A percentile compares a stretch with the other conserved stretches of the same genome.
These are phyloP conservation scores for Mortierella polycephala DNA, from an alignment of 371 early-diverging fungal genomes.

Conservation along the genomic window DNA sequence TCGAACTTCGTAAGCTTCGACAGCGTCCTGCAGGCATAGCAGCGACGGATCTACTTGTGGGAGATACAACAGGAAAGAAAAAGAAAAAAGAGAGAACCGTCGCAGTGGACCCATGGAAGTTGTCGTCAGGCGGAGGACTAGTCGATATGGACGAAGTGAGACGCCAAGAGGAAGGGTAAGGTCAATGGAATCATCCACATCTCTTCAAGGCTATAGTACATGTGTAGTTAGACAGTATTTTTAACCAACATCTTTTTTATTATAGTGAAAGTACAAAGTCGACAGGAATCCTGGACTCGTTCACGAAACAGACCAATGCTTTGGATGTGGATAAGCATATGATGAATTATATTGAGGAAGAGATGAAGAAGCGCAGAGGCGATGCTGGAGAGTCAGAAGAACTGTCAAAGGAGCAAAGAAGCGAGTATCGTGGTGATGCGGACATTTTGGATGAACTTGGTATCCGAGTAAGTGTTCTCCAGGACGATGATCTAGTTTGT, in stretches of 20 bases:
- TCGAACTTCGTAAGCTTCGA: slow-evolving; percentile 72
- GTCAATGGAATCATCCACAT: neutral
- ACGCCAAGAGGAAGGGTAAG: slow-evolving; percentile 44
- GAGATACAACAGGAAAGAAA: slow-evolving; percentile 59
- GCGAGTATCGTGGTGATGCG: slow-evolving; percentile 78
- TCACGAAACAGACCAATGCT: slow-evolving; percentile 85
- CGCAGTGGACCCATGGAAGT: slow-evolving; percentile 66
- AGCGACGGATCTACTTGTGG: slow-evolving; percentile 64
- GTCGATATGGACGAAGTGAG: slow-evolving; percentile 60
- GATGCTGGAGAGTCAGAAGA: slow-evolving; percentile 42
- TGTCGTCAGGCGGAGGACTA: slow-evolving; percentile 62
- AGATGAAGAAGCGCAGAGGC: slow-evolving; percentile 72
- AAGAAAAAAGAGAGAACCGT: slow-evolving; percentile 58
- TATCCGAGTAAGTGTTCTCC: slow-evolving; percentile 23
- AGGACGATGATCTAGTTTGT: neutral
- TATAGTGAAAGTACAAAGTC: slow-evolving; percentile 51
- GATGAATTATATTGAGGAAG: slow-evolving; percentile 86
- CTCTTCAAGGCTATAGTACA: no score
- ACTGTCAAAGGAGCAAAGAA: slow-evolving; percentile 56
- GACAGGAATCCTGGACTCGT: slow-evolving; percentile 69
- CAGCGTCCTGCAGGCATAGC: slow-evolving; percentile 72
- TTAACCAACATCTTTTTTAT: neutral
- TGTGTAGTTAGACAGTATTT: neutral
- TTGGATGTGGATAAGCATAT: slow-evolving; percentile 91
- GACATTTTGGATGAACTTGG: slow-evolving; percentile 73